Conservation (phyloP, 2,329 filamentous ascomycete genomes). For the Sclerotinia trifoliorum region DNA sequence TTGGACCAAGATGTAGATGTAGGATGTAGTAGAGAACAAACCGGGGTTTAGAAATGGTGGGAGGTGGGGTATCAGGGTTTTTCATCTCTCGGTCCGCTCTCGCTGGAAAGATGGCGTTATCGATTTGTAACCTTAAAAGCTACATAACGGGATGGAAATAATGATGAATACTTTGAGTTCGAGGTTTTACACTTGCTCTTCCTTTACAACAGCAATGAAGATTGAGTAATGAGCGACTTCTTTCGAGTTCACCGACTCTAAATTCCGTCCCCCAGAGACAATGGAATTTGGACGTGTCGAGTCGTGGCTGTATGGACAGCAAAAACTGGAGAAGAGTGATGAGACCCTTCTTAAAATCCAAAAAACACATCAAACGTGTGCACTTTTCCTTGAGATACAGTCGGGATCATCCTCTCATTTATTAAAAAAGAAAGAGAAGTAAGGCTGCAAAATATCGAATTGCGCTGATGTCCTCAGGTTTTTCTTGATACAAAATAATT, state of each 20-base stretch:
- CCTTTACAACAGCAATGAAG: neutral
- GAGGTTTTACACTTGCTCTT: neutral
- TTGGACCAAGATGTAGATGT: neutral
- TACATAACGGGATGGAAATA: neutral
- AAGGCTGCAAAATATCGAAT: neutral
- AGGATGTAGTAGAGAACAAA: neutral
- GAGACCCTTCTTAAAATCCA: neutral
- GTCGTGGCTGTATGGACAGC: no score
- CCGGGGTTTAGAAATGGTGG: neutral
- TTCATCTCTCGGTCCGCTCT: slow-evolving; percentile 7
- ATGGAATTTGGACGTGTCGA: neutral
- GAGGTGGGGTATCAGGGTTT: slow-evolving; percentile 17
- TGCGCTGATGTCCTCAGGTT: no score
- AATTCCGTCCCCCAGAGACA: neutral
- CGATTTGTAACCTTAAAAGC: neutral
- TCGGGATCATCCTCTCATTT: neutral
- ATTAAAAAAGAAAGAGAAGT: neutral
- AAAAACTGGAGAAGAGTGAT: neutral
- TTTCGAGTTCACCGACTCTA: no score
- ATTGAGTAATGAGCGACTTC: neutral
- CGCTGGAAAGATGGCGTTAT: slow-evolving; percentile 1
- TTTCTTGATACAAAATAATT: neutral
- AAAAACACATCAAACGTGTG: neutral
- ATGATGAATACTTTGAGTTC: neutral
- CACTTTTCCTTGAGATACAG: neutral